phyloP scores from a whole-genome alignment of 768 basidiomycete genomes.

The Gyrodon lividus region DNA sequence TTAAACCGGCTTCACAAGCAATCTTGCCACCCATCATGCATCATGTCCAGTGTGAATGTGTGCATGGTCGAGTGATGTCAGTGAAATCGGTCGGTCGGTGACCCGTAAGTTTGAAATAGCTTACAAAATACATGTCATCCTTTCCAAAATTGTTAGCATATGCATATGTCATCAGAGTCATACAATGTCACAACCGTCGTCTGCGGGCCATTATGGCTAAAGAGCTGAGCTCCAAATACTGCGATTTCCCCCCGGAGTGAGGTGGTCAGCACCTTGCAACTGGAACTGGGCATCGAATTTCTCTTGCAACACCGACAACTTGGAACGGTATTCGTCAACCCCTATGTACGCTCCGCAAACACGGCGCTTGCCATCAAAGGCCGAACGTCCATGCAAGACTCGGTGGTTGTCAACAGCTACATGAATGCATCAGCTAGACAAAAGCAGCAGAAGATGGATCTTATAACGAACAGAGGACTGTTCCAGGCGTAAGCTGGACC shows the following conservation, averaged over 20 bases:
- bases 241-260: constrained; percentile 34
- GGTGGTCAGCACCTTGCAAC: background rate
- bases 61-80: too few species aligned
- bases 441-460: background rate
- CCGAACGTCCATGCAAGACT: constrained; percentile 91
- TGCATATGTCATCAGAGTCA: background rate
- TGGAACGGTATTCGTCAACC: constrained; percentile 84
- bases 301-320: constrained; percentile 65
- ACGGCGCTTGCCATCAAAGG: constrained; percentile 80
- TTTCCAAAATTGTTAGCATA: too few species aligned
- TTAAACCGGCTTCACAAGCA: too few species aligned
- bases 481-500: constrained; percentile 87
- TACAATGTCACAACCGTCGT: background rate
- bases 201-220: constrained; percentile 27
- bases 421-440: background rate
- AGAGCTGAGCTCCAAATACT: constrained; percentile 60
- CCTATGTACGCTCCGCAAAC: constrained; percentile 98
- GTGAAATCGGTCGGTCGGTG: too few species aligned
- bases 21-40: too few species aligned
- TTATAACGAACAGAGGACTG: constrained; percentile 65
- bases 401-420: constrained; percentile 90
- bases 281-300: constrained; percentile 44
- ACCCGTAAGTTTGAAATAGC: too few species aligned
- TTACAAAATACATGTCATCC: too few species aligned
- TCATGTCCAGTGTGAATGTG: too few species aligned